Evolutionary conservation across 2,329 filamentous ascomycete species (phyloP).

Genomic region (Magnaporthiopsis rhizophila): DNA sequence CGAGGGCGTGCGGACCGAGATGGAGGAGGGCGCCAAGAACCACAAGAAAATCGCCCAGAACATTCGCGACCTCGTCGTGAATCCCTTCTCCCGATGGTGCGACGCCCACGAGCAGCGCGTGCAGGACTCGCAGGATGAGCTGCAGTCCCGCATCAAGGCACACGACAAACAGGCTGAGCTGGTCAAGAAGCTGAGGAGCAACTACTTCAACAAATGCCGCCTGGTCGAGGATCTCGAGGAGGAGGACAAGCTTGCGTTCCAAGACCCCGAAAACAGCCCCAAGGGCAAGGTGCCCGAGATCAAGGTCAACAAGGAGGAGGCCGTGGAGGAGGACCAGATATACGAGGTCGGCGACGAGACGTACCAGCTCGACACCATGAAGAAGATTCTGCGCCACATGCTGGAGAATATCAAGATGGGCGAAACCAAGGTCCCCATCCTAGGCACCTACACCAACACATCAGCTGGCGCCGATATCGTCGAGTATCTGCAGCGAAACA

Average conservation of each 20-base stretch:
- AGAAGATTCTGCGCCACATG: slow-evolving; percentile 83
- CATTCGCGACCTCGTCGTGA: slow-evolving; percentile 91
- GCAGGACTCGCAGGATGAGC: slow-evolving; percentile 88
- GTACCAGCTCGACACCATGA: slow-evolving; percentile 78
- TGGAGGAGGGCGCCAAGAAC: slow-evolving; percentile 81
- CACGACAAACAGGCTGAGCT: slow-evolving; percentile 86
- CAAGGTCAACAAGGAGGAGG: slow-evolving; percentile 64
- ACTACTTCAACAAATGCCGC: slow-evolving; percentile 98
- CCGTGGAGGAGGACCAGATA: slow-evolving; percentile 61
- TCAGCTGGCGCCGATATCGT: slow-evolving; percentile 89
- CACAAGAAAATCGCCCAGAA: slow-evolving; percentile 95
- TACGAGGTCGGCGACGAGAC: slow-evolving; percentile 86
- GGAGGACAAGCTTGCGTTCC: slow-evolving; percentile 96
- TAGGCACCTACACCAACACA: slow-evolving; percentile 91
- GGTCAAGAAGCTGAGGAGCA: slow-evolving; percentile 87
- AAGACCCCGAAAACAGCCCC: slow-evolving; percentile 70
- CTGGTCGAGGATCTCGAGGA: slow-evolving; percentile 94
- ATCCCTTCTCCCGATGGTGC: slow-evolving; percentile 92
- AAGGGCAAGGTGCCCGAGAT: slow-evolving; percentile 68
- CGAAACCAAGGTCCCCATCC: slow-evolving; percentile 90
- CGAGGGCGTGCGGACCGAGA: slow-evolving; percentile 84
- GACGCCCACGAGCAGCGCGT: slow-evolving; percentile 88
- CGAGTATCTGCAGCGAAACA: slow-evolving; percentile 84
- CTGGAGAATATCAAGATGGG: slow-evolving; percentile 77
- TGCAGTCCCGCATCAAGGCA: slow-evolving; percentile 82